Evolutionary conservation across 495 filamentous ascomycete species (phyloP).

Genomic region (Thermothielavioides terrestris): DNA sequence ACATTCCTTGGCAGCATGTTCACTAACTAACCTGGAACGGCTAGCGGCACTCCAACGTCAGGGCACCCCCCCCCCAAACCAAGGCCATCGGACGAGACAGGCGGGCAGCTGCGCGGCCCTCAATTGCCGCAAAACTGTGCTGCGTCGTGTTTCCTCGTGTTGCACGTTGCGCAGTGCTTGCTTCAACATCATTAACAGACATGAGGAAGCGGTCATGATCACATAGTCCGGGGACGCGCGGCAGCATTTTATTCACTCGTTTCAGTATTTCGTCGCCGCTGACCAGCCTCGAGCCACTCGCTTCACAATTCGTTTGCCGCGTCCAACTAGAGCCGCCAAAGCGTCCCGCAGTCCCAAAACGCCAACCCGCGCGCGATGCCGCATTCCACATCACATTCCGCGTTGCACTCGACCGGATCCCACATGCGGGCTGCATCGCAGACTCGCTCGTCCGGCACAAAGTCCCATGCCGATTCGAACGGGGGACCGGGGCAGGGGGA

Average conservation of each 20-base stretch:
- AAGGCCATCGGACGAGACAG: too few species aligned
- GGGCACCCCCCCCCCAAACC: too few species aligned
- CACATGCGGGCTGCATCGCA: conserved; percentile 26
- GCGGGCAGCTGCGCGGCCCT: not conserved
- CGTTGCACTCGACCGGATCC: conserved; percentile 17
- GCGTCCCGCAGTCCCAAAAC: not conserved
- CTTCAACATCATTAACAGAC: not conserved
- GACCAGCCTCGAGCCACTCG: too few species aligned
- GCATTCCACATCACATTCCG: conserved; percentile 30
- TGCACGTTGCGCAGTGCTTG: too few species aligned
- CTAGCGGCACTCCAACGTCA: not conserved
- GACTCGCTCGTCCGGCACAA: conserved; percentile 19
- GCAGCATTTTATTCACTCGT: conserved; percentile 4
- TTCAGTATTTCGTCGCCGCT: not conserved
- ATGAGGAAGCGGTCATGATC: conserved; percentile 5
- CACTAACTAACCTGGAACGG: not conserved
- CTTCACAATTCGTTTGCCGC: not conserved
- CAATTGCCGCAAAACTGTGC: conserved; percentile 3
- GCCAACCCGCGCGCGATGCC: conserved; percentile 16
- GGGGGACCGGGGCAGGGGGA: conserved; percentile 24
- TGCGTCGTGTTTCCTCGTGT: not conserved
- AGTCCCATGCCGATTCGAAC: conserved; percentile 27
- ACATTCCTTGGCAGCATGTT: too few species aligned
- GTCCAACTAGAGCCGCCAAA: not conserved
- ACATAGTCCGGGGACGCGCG: conserved; percentile 5